phyloP scores from a whole-genome alignment of 1,139 yeast genomes.

The Hansenula anomala region DNA sequence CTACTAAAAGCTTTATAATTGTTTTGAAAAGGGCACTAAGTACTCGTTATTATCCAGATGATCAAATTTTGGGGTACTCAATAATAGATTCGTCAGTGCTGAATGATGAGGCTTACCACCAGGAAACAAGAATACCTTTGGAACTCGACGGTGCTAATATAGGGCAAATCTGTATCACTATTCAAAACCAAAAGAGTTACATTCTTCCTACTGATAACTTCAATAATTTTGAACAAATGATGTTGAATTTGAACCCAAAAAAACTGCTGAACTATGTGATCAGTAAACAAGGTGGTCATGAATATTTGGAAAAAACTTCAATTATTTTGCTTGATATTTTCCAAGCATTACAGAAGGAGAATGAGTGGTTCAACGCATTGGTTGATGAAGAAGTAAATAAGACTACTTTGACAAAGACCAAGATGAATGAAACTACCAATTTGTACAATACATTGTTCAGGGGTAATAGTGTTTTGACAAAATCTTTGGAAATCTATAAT shows the following conservation, averaged over 20 bases:
- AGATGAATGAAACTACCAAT: constrained; percentile 19
- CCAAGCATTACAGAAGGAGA: constrained; percentile 58
- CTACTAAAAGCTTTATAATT: constrained; percentile 49
- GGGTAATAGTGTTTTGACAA: constrained; percentile 79
- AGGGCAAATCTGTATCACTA: constrained; percentile 56
- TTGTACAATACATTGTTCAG: constrained; percentile 74
- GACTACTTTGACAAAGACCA: constrained; percentile 7
- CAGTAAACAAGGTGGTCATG: constrained; percentile 6
- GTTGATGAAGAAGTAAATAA: constrained; percentile 55
- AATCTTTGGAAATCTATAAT: constrained; percentile 74
- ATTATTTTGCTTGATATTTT: constrained; percentile 57
- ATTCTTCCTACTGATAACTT: constrained; percentile 58
- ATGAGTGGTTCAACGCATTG: constrained; percentile 63
- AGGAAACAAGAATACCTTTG: constrained; percentile 29
- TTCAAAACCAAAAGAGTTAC: constrained; percentile 50
- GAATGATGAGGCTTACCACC: constrained; percentile 22
- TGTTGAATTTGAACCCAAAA: constrained; percentile 45
- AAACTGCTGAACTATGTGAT: constrained; percentile 42
- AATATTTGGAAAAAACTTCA: constrained; percentile 47
- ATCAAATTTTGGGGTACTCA: constrained; percentile 46
- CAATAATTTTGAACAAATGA: constrained; percentile 55
- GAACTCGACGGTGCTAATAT: constrained; percentile 29
- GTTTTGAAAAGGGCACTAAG: constrained; percentile 37
- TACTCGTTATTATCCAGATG: constrained; percentile 18
- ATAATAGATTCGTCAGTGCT: constrained; percentile 53